phyloP scores from a whole-genome alignment of 1,284 basidiomycete genomes.

The Malassezia dermatis region DNA sequence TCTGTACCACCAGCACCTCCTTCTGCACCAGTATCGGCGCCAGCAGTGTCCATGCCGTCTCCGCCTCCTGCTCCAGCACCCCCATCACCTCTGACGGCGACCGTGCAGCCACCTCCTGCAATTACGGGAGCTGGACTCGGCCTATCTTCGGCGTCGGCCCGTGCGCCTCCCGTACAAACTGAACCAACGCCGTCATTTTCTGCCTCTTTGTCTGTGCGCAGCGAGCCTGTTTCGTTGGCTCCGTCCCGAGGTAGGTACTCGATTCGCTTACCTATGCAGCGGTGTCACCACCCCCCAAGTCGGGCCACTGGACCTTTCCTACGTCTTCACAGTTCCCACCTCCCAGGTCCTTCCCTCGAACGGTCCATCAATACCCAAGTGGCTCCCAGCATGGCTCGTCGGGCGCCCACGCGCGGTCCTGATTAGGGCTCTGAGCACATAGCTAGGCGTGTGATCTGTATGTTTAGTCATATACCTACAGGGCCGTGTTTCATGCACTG shows the following conservation, averaged over 20 bases:
- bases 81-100: not conserved
- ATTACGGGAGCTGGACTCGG: not conserved
- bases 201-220: slow-evolving; percentile 3
- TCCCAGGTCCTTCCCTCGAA: slow-evolving; percentile 15
- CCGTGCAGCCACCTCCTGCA: not conserved
- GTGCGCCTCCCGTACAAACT: not conserved
- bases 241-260: not conserved
- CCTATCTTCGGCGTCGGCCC: not conserved
- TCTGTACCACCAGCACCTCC: slow-evolving; percentile 3
- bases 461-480: slow-evolving; percentile 9
- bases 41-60: not conserved
- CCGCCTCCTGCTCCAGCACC: not conserved
- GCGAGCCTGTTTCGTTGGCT: not conserved
- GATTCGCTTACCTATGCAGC: not conserved
- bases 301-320: slow-evolving; percentile 15
- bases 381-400: slow-evolving; percentile 3
- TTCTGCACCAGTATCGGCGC: not conserved
- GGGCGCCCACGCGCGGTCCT: not conserved
- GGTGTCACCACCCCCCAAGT: slow-evolving; percentile 10
- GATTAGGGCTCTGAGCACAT: not conserved
- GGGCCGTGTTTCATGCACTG: not conserved
- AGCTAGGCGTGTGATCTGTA: not conserved
- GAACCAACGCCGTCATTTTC: not conserved
- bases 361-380: slow-evolving; percentile 14
- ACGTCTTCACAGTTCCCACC: slow-evolving; percentile 10